phyloP scores from a whole-genome alignment of 306 rosid species.

The Sicyos baderoa region DNA sequence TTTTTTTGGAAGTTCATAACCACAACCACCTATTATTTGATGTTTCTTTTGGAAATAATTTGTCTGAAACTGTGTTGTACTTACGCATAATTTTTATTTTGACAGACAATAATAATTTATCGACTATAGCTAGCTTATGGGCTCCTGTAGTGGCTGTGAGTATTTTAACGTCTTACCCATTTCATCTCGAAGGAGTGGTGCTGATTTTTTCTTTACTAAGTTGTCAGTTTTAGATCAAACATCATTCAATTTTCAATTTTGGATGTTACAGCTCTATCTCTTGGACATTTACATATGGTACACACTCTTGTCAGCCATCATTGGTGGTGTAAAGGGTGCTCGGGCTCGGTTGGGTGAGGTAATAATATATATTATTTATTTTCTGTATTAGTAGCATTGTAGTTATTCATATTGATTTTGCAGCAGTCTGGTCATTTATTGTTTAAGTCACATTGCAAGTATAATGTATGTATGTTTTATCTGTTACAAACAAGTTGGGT shows the following conservation, averaged over 20 bases:
- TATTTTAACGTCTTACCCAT: constrained; percentile 26
- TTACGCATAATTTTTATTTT: constrained; percentile 18
- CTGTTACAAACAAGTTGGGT: constrained; percentile 1
- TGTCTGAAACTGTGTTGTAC: constrained; percentile 4
- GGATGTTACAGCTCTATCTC: constrained; percentile 67
- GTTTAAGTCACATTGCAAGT: neutral
- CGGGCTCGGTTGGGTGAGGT: constrained; percentile 96
- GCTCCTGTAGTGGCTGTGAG: constrained; percentile 97
- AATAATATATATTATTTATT: constrained; percentile 19
- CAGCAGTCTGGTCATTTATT: neutral
- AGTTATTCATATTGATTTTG: neutral
- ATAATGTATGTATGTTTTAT: neutral
- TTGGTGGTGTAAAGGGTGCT: constrained; percentile 96
- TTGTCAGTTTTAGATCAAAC: neutral
- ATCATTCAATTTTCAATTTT: constrained; percentile 18
- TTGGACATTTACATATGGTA: constrained; percentile 94
- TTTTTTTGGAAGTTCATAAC: neutral
- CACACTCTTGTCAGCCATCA: constrained; percentile 77
- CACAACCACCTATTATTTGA: neutral
- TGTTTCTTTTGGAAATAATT: neutral
- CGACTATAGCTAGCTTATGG: constrained; percentile 77
- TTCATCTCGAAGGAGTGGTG: constrained; percentile 12
- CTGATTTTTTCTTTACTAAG: constrained; percentile 1
- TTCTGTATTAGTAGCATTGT: constrained; percentile 13
- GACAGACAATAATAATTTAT: constrained; percentile 69